Evolutionary conservation across 2,329 filamentous ascomycete species (phyloP), one percentile per base, ranked within the genome.

Genomic region (Emergomyces pasteurianus): DNA sequence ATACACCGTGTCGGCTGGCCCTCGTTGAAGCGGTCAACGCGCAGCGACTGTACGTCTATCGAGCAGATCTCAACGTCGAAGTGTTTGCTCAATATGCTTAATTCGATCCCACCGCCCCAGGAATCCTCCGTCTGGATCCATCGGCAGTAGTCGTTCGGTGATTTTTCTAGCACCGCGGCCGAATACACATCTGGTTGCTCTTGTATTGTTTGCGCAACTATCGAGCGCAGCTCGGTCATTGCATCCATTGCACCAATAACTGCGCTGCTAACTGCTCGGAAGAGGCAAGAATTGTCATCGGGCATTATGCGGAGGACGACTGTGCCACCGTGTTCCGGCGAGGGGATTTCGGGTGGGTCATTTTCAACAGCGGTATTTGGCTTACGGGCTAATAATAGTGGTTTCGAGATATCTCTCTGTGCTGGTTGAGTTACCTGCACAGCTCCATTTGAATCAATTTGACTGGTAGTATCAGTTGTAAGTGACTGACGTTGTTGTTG

Each of bases 211-310:
- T 88, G 83, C 1, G 89, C 90, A 23, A 96, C 86, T 64, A 95
- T 80, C 16, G 83, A 85, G 60, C 92, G 86, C 21, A 96, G 79
- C 67, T 88, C 86, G 0, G 80, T 83, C 84, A 89, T 87, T 9
- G 80, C 79, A 64, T 87, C 84, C 67, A 87, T 80, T 1, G 79
- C 78, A 38, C 83, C 82, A 56, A 90, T 83, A n/a, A 95, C 81
- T 2, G 88, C 88, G 59, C 86, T 88, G 18, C 89, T 89, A 54
- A 97, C 86, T 0, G 92, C 92, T 34, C 91, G 88, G 74, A 96
- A 97, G 69, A 97, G 85, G 75, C 92, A 97, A 62, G 86, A 90
- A 74, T 96, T 96, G 74, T 97, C 92, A 70, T 96, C 92, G 4
- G 92, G 90, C 92, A 97, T 96, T 58, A 97, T 89, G 16, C 92